phyloP scores from a whole-genome alignment of 2,329 filamentous ascomycete genomes.

The Colletotrichum sp. region DNA sequence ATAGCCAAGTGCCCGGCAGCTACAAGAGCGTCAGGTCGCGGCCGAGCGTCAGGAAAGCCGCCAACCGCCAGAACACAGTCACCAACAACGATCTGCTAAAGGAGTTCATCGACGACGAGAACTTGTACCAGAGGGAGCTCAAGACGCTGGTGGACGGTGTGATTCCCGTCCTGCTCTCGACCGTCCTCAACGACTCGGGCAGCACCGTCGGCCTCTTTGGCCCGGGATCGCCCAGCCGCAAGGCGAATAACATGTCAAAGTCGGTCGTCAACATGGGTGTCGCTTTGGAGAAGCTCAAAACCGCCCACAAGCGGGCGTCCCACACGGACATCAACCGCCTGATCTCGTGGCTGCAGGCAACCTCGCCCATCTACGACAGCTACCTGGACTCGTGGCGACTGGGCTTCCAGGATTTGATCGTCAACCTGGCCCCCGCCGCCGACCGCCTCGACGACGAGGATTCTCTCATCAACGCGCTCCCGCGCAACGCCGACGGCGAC shows the following conservation, averaged over 20 bases:
- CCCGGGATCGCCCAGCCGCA: slow-evolving; percentile 53
- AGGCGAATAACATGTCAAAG: slow-evolving; percentile 71
- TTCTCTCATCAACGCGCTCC: slow-evolving; percentile 63
- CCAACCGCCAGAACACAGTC: slow-evolving; percentile 68
- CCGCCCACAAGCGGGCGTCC: slow-evolving; percentile 80
- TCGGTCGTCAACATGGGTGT: slow-evolving; percentile 95
- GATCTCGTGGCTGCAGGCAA: slow-evolving; percentile 80
- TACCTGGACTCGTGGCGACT: slow-evolving; percentile 90
- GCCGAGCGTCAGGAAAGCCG: slow-evolving; percentile 77
- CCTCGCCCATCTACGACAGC: slow-evolving; percentile 79
- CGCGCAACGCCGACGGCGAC: slow-evolving; percentile 68
- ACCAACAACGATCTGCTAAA: slow-evolving; percentile 78
- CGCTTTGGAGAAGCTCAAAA: slow-evolving; percentile 82
- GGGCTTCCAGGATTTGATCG: slow-evolving; percentile 92
- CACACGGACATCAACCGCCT: slow-evolving; percentile 74
- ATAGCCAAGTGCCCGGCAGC: slow-evolving; percentile 59
- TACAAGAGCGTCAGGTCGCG: slow-evolving; percentile 76
- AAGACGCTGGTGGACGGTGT: slow-evolving; percentile 95
- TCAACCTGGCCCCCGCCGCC: slow-evolving; percentile 81
- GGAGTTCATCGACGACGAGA: slow-evolving; percentile 83
- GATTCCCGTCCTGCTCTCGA: slow-evolving; percentile 87
- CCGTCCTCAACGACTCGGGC: slow-evolving; percentile 75
- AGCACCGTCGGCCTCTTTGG: slow-evolving; percentile 72
- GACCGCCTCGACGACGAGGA: slow-evolving; percentile 61
- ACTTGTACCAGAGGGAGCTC: slow-evolving; percentile 87